Evolutionary conservation across 345 rosid species (phyloP), one percentile per base, ranked within the genome.

Genomic region (Aurinia saxatilis): DNA sequence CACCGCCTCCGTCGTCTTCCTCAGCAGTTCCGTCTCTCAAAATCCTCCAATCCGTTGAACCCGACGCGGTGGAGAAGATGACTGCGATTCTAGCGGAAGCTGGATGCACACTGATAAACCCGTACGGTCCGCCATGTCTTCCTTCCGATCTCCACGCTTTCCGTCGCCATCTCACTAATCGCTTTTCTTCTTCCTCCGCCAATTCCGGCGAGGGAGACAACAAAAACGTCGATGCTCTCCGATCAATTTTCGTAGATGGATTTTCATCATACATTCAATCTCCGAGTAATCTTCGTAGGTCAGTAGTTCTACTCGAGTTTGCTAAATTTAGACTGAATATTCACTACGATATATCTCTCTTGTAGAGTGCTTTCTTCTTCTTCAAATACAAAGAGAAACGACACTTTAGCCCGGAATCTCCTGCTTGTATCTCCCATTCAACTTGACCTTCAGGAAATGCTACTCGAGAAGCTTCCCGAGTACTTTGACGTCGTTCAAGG

Each of bases 391-490:
- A 70, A 72, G 15, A 75, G 83, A 72, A 78, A 67, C 53, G 82
- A 77, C 27, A 81, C 86, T 60, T 66, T 89, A 58, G 73, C 75
- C 1, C 82, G 91, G 17, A 79, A 86, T 35, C 85, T 89, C 19
- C 55, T 89, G 44, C 77, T 89, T 35, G 88, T 89, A 13, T 78
- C 87, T 33, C 68, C 79, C 0, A 81, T 89, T 55, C 96, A 89
- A 68, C 65, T 79, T 21, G 87, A 89, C 50, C 57, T 89, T 21
- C 86, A 82, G 70, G 75, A 57, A 62, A 63, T 80, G 72, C 79
- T 89, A 16, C 86, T 89, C 0, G 91, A 89, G 82, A 89, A 86
- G 51, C 84, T 89, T 73, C 95, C 95, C 0, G 96, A 86, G 60
- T 81, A 73, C 60, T 89, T 89, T 15, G 80, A 80, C 19, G 25